A percentile compares a stretch with the other conserved stretches of the same genome.
phyloP scores from a whole-genome alignment of 2,329 filamentous ascomycete species.

The Colletotrichum melonis region DNA sequence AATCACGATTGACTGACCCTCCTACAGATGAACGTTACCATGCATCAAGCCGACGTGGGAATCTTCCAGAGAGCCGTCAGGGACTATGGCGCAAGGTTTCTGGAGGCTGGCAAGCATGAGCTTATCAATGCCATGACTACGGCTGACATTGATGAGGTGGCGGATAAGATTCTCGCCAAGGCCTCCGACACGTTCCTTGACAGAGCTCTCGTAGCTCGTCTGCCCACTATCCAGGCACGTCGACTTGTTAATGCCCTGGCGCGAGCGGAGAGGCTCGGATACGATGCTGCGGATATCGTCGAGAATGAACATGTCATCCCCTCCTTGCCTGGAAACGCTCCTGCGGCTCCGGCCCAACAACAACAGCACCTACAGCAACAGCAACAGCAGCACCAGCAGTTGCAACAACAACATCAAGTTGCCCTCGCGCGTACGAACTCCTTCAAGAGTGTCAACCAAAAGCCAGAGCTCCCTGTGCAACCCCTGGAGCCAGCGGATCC shows the following conservation, averaged over 20 bases:
- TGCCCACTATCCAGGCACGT: constrained; percentile 65
- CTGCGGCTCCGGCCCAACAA: constrained; percentile 19
- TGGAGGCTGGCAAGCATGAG: constrained; percentile 52
- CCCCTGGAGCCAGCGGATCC: constrained; percentile 21
- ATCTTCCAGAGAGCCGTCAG: constrained; percentile 53
- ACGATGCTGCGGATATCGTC: constrained; percentile 62
- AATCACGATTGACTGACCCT: constrained; percentile 39
- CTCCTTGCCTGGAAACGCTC: not conserved
- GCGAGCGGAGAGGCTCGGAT: constrained; percentile 67
- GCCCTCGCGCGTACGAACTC: not conserved
- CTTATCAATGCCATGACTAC: constrained; percentile 53
- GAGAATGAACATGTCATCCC: constrained; percentile 57
- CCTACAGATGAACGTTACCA: constrained; percentile 54
- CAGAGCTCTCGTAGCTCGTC: constrained; percentile 60
- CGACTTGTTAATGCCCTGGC: constrained; percentile 68
- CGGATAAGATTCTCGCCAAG: constrained; percentile 54
- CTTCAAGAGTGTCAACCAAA: not conserved
- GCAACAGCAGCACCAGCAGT: not conserved
- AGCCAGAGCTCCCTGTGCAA: not conserved
- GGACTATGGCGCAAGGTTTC: constrained; percentile 59
- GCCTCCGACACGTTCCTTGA: constrained; percentile 64
- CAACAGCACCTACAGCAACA: not conserved
- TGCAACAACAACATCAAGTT: not conserved
- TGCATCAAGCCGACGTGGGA: constrained; percentile 54
- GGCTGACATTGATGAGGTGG: constrained; percentile 58